Evolutionary conservation across 768 basidiomycete genomes (phyloP), one percentile per base, ranked within the genome.

Genomic region (Suillus spraguei): DNA sequence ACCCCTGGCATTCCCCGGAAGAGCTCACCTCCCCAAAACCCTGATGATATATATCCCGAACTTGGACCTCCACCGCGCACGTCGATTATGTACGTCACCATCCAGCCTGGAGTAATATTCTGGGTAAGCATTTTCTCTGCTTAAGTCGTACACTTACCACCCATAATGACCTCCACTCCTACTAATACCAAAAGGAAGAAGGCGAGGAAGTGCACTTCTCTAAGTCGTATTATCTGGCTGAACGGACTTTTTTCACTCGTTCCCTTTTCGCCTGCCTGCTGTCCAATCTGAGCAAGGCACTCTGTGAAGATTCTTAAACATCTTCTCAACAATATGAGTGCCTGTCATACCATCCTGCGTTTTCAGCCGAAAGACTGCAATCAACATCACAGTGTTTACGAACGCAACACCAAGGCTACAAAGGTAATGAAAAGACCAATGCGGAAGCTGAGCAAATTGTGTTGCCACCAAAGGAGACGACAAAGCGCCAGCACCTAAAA

Each of bases 331-430:
- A n/a, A 6, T 14, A 6, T 11, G 14, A 62, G 65, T 39, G 11
- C 55, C 14, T 35, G 16, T 61, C 71, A 8, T 63, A 87, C 91
- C 87, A 68, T 94, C 87, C 70, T 92, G 88, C 0, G 78, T 81
- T 71, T 85, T 86, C 63, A 89, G 75, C 16, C 83, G 80, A 77
- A 95, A 94, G 22, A 90, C 83, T 8, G 70, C 60, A 4, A 81
- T 60, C 2, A 94, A 74, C 3, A 83, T 54, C 9, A 82, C 46
- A 1, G 82, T 77, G 66, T 90, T 92, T 47, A 80, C 66, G 1
- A 87, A 59, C 0, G 90, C 85, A n/a, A 95, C 70, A 2, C 85
- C 89, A 0, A 94, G 77, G 0, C 91, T 90, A 1, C 78, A 77
- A 11, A 80, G 63, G 65, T 76, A 84, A 65, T 82, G 77, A 55